Conservation (phyloP, 106 monocot genomes). For the Phalaenopsis aphrodite region DNA sequence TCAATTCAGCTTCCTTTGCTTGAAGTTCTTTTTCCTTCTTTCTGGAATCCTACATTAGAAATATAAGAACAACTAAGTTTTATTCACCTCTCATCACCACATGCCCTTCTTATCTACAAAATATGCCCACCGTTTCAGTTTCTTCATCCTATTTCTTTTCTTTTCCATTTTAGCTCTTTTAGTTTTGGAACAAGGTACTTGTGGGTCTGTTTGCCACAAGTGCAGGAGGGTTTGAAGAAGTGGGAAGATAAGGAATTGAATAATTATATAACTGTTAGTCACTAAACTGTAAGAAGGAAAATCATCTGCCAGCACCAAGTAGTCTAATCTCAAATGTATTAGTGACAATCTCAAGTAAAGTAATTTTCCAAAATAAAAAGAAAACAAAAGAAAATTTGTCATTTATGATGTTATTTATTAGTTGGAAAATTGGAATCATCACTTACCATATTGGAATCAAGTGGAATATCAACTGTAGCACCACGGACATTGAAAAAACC, state of each 20-base stretch:
- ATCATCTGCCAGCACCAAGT: neutral
- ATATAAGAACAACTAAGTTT: neutral
- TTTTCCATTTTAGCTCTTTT: neutral
- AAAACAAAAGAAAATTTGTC: neutral
- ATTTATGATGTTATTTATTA: neutral
- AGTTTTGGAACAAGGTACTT: neutral
- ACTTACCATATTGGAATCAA: slow-evolving; percentile 30
- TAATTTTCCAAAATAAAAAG: neutral
- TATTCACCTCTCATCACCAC: neutral
- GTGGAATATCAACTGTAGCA: slow-evolving; percentile 46
- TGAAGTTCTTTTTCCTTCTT: slow-evolving; percentile 78
- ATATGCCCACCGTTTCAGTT: neutral
- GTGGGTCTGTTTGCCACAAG: neutral
- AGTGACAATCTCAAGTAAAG: neutral
- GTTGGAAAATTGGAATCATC: neutral
- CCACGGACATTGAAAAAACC: slow-evolving; percentile 34
- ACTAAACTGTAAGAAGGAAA: neutral
- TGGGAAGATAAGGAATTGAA: neutral
- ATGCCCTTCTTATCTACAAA: neutral
- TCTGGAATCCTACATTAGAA: slow-evolving; percentile 43
- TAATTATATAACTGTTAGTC: neutral
- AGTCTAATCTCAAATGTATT: neutral
- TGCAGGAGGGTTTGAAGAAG: neutral
- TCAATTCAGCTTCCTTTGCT: slow-evolving; percentile 75
- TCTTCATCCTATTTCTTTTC: neutral